Evolutionary conservation across 768 basidiomycete species (phyloP), one percentile per base, ranked within the genome.

Genomic region (Suillus americanus): DNA sequence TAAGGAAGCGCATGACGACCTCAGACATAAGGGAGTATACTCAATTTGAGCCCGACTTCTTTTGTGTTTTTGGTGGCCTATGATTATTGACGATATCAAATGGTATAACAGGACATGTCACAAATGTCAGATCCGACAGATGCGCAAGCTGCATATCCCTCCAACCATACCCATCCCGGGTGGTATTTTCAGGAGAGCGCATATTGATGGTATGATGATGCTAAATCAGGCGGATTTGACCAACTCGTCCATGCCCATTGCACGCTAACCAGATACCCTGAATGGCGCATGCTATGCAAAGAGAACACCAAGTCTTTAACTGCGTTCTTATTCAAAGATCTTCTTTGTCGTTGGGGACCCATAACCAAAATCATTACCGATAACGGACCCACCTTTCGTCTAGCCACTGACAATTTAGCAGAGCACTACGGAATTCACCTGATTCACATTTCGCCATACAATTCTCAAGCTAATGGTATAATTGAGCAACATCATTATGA

Each of bases 201-300:
- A 53, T 2, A 10, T 53, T 1, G 30, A 53, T 9, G 59, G 40
- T 0, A 66, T 68, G 56, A 18, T 64, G 0, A 66, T 68, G 68
- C 61, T 0, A 53, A 35, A 8, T 33, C 51, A 0, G 5, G 41
- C 0, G n/a, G 67, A 0, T 68, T 62, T 18, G 5, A 25, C 0
- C 75, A 66, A 12, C 71, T 79, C 7, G 68, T 67, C 67, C 30
- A 68, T 1, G 66, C 55, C 0, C 8, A 9, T 0, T 67, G 65
- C 2, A 12, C 61, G 0, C 38, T 69, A 0, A 55, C 63, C 0
- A 20, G 50, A 0, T 67, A 64, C 8, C 68, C 7, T n/a, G 78
- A 9, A 77, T 81, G 60, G 60, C 64, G n/a, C 60, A 78, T 79
- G 75, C 63, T 73, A 1, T 60, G 72, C 20, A 71, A 74, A 0